Percentiles rank a stretch among this genome's conserved stretches.
Evolutionary conservation across 2,329 filamentous ascomycete genomes (phyloP).

Genomic region (Pestalotiopsis sp.): DNA sequence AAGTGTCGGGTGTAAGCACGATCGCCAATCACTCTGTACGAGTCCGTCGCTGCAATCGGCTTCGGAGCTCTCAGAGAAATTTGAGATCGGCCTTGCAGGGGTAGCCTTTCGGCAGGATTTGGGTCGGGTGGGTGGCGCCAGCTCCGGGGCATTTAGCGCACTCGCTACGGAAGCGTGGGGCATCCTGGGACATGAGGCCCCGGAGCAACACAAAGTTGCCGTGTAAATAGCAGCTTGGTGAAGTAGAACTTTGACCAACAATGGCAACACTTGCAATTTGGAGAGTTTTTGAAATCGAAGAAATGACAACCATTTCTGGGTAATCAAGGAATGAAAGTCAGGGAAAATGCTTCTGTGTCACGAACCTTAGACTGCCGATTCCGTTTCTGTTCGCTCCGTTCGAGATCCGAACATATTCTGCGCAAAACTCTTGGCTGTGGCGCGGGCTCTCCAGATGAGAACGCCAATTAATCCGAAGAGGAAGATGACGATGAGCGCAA

Average conservation of each 20-base stretch:
- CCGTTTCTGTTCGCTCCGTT: neutral
- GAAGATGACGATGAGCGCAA: slow-evolving; percentile 32
- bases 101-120: slow-evolving; percentile 5
- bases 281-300: too few relatives aligned
- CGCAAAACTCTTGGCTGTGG: slow-evolving; percentile 26
- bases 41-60: neutral
- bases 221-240: too few relatives aligned
- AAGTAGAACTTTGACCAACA: too few relatives aligned
- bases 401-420: slow-evolving; percentile 10
- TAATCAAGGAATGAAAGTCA: neutral
- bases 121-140: neutral
- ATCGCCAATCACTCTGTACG: neutral
- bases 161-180: neutral
- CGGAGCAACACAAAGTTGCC: too few relatives aligned
- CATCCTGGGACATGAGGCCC: neutral
- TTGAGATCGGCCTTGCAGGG: slow-evolving; percentile 7
- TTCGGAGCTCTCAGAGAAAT: slow-evolving; percentile 7
- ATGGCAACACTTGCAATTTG: too few relatives aligned
- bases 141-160: neutral
- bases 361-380: slow-evolving; percentile 17
- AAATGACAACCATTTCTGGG: too few relatives aligned
- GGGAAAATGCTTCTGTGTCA: neutral
- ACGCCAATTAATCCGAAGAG: slow-evolving; percentile 22
- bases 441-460: slow-evolving; percentile 25
- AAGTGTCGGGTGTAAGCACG: neutral